Conservation (phyloP, 306 rosid genomes). For the Trifolium pratense region DNA sequence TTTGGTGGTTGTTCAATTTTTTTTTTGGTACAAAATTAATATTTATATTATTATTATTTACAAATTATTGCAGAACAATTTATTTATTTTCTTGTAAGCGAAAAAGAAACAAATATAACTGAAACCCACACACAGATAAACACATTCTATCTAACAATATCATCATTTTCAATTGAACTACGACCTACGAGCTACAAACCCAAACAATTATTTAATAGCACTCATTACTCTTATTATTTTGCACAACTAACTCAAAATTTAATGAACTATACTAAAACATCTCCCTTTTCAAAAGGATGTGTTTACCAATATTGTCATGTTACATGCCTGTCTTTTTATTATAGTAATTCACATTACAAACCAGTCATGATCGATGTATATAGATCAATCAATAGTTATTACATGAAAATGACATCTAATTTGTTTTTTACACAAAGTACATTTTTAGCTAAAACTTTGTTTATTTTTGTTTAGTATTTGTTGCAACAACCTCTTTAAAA, state of each 20-base stretch:
- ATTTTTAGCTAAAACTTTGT: not conserved
- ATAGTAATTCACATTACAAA: not conserved
- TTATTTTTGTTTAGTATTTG: not conserved
- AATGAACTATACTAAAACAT: not conserved
- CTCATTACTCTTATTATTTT: not conserved
- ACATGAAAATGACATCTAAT: not conserved
- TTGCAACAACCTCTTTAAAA: no score
- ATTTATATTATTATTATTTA: no score
- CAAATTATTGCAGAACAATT: no score
- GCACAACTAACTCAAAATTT: not conserved
- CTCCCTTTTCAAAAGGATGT: not conserved
- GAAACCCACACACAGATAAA: no score
- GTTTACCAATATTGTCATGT: not conserved
- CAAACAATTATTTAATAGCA: not conserved
- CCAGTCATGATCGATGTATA: not conserved
- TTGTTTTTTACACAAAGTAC: not conserved
- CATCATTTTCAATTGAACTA: no score
- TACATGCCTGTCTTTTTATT: not conserved
- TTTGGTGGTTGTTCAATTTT: no score
- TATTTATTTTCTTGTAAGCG: no score
- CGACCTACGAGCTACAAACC: no score
- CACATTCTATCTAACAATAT: no score
- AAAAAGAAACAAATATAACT: no score
- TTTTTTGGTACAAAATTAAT: no score
- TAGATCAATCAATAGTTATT: not conserved